phyloP scores from a whole-genome alignment of 805 yeast species.

The Saccharomycopsis olivae region DNA sequence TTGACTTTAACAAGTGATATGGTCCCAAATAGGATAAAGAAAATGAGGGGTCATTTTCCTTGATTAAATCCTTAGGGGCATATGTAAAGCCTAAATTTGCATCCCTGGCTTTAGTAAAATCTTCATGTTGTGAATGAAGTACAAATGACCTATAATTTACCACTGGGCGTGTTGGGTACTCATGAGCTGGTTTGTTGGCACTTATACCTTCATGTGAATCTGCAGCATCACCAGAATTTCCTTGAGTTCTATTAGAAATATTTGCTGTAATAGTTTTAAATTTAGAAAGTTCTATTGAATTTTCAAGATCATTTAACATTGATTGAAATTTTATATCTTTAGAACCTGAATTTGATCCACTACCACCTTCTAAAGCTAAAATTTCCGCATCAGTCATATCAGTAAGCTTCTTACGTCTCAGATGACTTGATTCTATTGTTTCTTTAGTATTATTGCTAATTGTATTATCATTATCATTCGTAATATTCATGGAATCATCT shows the following conservation, averaged over 20 bases:
- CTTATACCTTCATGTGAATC: conserved; percentile 18
- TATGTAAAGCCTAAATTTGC: conserved; percentile 3
- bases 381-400: conserved; percentile 20
- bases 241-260: conserved; percentile 6
- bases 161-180: conserved; percentile 17
- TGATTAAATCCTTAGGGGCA: conserved; percentile 3
- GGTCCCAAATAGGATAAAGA: not conserved
- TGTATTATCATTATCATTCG: not conserved
- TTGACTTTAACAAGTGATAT: not conserved
- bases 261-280: conserved; percentile 8
- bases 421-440: not conserved
- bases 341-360: no score
- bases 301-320: conserved; percentile 12
- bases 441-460: not conserved
- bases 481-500: no score
- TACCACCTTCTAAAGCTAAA: no score
- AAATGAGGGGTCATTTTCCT: not conserved
- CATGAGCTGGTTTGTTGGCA: conserved; percentile 14
- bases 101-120: conserved; percentile 2
- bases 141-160: conserved; percentile 16
- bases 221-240: no score
- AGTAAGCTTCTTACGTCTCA: conserved; percentile 8
- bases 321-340: conserved; percentile 14
- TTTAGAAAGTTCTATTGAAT: conserved; percentile 14
- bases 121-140: conserved; percentile 13